Evolutionary conservation across 1,284 basidiomycete species (phyloP).

Genomic region (Salmacisia buchloeana): DNA sequence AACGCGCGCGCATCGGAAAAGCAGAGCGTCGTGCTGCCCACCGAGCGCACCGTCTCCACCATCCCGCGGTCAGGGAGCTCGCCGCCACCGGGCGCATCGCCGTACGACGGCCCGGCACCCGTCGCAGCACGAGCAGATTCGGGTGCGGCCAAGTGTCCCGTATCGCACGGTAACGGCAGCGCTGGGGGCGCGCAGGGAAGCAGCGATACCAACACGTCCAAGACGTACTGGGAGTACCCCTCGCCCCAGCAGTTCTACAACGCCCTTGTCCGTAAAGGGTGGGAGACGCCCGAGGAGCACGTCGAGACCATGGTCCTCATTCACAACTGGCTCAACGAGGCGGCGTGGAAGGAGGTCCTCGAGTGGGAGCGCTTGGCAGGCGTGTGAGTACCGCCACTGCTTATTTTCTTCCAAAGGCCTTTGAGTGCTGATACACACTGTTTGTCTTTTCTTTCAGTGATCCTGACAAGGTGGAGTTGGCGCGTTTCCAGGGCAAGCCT

Average conservation of each 20-base stretch:
- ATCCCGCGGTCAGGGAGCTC: constrained; percentile 68
- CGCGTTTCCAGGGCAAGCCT: constrained; percentile 82
- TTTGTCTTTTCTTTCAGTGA: constrained; percentile 19
- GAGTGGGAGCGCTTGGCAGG: constrained; percentile 69
- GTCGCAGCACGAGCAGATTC: background rate
- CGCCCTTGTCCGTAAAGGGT: constrained; percentile 90
- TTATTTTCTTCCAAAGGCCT: background rate
- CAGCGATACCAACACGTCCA: constrained; percentile 22
- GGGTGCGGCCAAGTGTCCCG: constrained; percentile 22
- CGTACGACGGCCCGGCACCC: constrained; percentile 38
- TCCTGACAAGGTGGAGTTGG: constrained; percentile 58
- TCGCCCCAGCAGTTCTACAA: constrained; percentile 99
- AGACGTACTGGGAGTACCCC: constrained; percentile 82
- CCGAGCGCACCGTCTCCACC: constrained; percentile 69
- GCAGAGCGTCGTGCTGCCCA: constrained; percentile 65
- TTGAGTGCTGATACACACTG: background rate
- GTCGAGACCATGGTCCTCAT: constrained; percentile 96
- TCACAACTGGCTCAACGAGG: constrained; percentile 96
- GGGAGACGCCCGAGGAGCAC: constrained; percentile 94
- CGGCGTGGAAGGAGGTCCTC: constrained; percentile 89
- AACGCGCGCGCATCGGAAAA: constrained; percentile 63
- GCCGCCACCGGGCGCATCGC: constrained; percentile 37
- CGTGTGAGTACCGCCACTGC: background rate
- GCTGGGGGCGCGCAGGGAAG: constrained; percentile 4
- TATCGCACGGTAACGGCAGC: constrained; percentile 15